Evolutionary conservation across 352 stramenopile species (phyloP).

Genomic region (Pythium oligandrum): DNA sequence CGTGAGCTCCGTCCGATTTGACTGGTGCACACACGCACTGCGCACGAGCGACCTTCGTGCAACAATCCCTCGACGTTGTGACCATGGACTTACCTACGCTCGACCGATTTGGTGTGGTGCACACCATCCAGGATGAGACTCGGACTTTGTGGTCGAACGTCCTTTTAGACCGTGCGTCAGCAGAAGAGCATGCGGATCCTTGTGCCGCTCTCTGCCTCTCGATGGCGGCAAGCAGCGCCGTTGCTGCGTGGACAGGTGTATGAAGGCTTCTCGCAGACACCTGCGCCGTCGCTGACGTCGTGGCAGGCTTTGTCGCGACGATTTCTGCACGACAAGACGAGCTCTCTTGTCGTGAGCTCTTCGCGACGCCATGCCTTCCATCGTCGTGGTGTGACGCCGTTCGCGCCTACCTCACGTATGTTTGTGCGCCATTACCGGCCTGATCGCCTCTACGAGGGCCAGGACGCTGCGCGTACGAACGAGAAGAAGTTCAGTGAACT

Average conservation of each 20-base stretch:
- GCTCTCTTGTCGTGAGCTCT: neutral
- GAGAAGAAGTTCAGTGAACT: slow-evolving; percentile 77
- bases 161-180: no score
- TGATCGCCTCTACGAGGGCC: slow-evolving; percentile 63
- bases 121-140: no score
- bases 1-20: slow-evolving; percentile 12
- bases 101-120: neutral
- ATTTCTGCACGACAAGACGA: no score
- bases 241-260: neutral
- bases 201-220: neutral
- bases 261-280: no score
- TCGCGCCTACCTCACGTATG: neutral
- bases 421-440: slow-evolving; percentile 19
- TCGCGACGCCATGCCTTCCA: neutral
- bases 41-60: slow-evolving; percentile 12
- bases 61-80: slow-evolving; percentile 14
- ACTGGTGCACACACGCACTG: slow-evolving; percentile 21
- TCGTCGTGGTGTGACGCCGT: neutral
- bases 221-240: neutral
- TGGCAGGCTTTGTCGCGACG: no score
- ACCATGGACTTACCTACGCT: neutral
- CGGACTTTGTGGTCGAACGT: no score
- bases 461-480: slow-evolving; percentile 59
- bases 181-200: slow-evolving; percentile 3
- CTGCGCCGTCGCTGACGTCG: no score